These are phyloP conservation scores for Backusella psychrophila DNA, from an alignment of 192 early-diverging fungal genomes.

Conservation along the genomic window DNA sequence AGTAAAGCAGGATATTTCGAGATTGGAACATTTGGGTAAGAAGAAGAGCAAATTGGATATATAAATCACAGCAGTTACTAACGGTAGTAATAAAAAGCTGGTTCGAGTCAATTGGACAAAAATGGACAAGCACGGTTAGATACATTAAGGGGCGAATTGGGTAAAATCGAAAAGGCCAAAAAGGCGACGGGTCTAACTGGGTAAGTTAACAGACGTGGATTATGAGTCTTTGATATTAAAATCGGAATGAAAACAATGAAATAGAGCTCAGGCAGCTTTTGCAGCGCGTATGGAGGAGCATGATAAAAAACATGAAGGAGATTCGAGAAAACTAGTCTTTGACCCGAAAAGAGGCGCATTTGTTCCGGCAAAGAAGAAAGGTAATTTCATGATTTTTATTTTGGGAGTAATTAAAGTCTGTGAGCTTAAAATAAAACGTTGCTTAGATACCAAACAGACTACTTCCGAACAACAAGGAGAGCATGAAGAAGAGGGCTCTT, in stretches of 20 bases:
- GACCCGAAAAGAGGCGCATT: constrained; percentile 34
- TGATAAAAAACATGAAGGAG: constrained; percentile 1
- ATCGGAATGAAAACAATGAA: not conserved
- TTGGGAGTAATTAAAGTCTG: not conserved
- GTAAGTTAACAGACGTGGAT: not conserved
- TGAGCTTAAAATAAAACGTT: not conserved
- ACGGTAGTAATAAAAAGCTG: not conserved
- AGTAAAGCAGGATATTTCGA: constrained; percentile 47
- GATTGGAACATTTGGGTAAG: constrained; percentile 47
- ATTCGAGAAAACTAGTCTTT: constrained; percentile 34
- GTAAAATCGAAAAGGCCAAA: constrained; percentile 59
- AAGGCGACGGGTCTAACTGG: constrained; percentile 35
- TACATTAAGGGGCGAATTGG: constrained; percentile 44
- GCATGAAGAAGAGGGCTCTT: not conserved
- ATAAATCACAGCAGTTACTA: not conserved
- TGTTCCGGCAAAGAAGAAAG: constrained; percentile 28
- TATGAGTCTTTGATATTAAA: not conserved
- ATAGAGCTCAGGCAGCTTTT: constrained; percentile 20
- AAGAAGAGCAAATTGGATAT: not conserved
- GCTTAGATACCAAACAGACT: not conserved
- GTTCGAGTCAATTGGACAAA: constrained; percentile 46
- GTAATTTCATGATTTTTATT: not conserved
- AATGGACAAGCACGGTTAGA: constrained; percentile 41
- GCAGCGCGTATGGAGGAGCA: constrained; percentile 17
- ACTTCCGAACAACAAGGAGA: constrained; percentile 6